phyloP scores from a whole-genome alignment of 2,329 filamentous ascomycete genomes.

The Aplosporella prunicola region DNA sequence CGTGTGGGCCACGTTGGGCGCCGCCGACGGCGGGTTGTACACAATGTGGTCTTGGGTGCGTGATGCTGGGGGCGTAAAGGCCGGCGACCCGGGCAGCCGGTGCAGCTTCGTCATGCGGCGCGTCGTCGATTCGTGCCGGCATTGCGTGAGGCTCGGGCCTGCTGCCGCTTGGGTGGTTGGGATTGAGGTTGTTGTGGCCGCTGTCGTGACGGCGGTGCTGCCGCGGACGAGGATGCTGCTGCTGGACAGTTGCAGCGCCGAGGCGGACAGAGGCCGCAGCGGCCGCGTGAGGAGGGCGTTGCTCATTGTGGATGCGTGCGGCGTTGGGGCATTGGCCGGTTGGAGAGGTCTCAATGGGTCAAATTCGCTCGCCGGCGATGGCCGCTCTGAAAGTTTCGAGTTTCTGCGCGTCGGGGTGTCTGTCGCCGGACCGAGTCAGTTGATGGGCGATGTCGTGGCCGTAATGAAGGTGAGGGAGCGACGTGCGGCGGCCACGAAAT shows the following conservation, averaged over 20 bases:
- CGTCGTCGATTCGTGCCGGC: constrained; percentile 7
- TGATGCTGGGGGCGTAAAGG: background rate
- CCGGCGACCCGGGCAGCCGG: constrained; percentile 2
- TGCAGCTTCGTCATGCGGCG: constrained; percentile 4
- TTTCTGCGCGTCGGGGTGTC: too few relatives aligned
- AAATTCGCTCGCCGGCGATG: too few relatives aligned
- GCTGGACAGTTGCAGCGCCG: constrained; percentile 3
- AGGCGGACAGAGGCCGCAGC: constrained; percentile 8
- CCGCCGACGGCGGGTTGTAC: constrained; percentile 57
- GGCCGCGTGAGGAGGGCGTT: constrained; percentile 7
- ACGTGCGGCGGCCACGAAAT: too few relatives aligned
- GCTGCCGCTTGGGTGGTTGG: too few relatives aligned
- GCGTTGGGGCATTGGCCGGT: constrained; percentile 4
- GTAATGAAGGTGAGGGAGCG: too few relatives aligned
- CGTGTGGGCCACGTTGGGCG: constrained; percentile 55
- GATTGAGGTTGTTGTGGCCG: background rate
- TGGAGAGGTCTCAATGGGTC: too few relatives aligned
- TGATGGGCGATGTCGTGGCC: too few relatives aligned
- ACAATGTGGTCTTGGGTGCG: constrained; percentile 45
- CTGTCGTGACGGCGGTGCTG: too few relatives aligned
- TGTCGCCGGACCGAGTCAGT: too few relatives aligned
- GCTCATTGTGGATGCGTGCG: constrained; percentile 6
- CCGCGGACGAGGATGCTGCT: too few relatives aligned
- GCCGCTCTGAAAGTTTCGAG: too few relatives aligned
- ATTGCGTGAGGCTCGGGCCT: background rate